Conservation (phyloP, 2,329 filamentous ascomycete species). For the Cordyceps sp. region DNA sequence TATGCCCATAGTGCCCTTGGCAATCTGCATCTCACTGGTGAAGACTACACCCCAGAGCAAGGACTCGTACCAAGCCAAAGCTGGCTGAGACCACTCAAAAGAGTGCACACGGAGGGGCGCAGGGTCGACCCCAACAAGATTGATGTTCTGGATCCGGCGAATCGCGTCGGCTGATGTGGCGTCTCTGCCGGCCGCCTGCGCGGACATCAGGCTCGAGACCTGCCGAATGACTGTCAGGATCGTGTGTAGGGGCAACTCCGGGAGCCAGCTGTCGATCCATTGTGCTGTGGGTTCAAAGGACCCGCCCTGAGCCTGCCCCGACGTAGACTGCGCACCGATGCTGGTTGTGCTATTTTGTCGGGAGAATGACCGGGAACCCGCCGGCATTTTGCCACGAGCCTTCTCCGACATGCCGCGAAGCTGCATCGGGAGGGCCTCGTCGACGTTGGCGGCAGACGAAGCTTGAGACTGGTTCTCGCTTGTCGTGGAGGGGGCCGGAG, state of each 20-base stretch:
- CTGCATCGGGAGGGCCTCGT: slow-evolving; percentile 70
- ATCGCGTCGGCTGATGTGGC: slow-evolving; percentile 27
- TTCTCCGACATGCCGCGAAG: slow-evolving; percentile 93
- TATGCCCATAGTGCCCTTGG: slow-evolving; percentile 74
- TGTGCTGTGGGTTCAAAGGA: slow-evolving; percentile 62
- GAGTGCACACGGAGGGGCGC: slow-evolving; percentile 64
- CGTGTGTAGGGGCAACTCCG: slow-evolving; percentile 76
- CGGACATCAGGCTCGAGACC: slow-evolving; percentile 38
- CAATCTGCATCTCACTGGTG: slow-evolving; percentile 72
- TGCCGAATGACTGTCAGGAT: slow-evolving; percentile 62
- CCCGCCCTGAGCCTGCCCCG: slow-evolving; percentile 36
- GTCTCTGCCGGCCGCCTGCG: slow-evolving; percentile 25
- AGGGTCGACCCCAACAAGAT: slow-evolving; percentile 57
- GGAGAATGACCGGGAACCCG: slow-evolving; percentile 65
- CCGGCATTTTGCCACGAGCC: slow-evolving; percentile 87
- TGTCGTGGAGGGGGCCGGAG: slow-evolving; percentile 45
- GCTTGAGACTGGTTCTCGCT: slow-evolving; percentile 46
- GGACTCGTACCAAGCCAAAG: slow-evolving; percentile 90
- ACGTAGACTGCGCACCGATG: slow-evolving; percentile 46
- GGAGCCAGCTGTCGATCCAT: slow-evolving; percentile 94
- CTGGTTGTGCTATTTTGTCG: slow-evolving; percentile 82
- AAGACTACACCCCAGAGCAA: slow-evolving; percentile 90
- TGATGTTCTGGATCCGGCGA: slow-evolving; percentile 39
- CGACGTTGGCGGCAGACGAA: slow-evolving; percentile 49
- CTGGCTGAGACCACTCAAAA: slow-evolving; percentile 85